phyloP scores from a whole-genome alignment of 2,329 filamentous ascomycete genomes.

The Aspergillus clavatus region DNA sequence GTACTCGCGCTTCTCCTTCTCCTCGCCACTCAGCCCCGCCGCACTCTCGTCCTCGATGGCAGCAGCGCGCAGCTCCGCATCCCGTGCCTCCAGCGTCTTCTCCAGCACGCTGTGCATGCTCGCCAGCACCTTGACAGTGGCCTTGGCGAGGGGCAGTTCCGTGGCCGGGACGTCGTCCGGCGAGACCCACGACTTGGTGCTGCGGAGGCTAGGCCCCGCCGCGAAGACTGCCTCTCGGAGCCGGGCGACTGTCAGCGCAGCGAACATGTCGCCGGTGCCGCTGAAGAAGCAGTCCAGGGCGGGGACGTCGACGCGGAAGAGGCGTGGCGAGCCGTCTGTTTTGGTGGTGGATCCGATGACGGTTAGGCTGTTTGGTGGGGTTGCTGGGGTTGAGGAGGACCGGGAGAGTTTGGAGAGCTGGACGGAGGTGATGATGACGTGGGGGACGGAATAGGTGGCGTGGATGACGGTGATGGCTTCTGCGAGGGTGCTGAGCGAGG shows the following conservation, averaged over 20 bases:
- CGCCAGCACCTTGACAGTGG: constrained; percentile 79
- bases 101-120: constrained; percentile 85
- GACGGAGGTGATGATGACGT: constrained; percentile 90
- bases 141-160: constrained; percentile 75
- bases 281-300: constrained; percentile 90
- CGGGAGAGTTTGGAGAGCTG: constrained; percentile 56
- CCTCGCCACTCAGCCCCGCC: constrained; percentile 38
- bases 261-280: constrained; percentile 98
- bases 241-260: constrained; percentile 79
- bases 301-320: constrained; percentile 84
- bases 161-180: constrained; percentile 63
- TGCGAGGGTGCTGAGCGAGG: constrained; percentile 66
- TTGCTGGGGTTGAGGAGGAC: constrained; percentile 28
- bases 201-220: constrained; percentile 45
- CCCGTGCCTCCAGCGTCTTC: constrained; percentile 62
- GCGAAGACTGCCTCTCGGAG: constrained; percentile 73
- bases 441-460: constrained; percentile 68
- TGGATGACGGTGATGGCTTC: constrained; percentile 75
- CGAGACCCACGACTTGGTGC: constrained; percentile 66
- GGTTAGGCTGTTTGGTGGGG: constrained; percentile 51
- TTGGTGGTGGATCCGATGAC: constrained; percentile 71
- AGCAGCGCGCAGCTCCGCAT: constrained; percentile 53
- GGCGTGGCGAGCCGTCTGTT: constrained; percentile 62
- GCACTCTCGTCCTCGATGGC: constrained; percentile 17
- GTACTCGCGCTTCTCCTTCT: constrained; percentile 55